Percentiles rank a stretch among this genome's conserved stretches.
These are phyloP conservation scores for Rugosomyces carneus DNA, from an alignment of 1,284 basidiomycete genomes.

Conservation along the genomic window DNA sequence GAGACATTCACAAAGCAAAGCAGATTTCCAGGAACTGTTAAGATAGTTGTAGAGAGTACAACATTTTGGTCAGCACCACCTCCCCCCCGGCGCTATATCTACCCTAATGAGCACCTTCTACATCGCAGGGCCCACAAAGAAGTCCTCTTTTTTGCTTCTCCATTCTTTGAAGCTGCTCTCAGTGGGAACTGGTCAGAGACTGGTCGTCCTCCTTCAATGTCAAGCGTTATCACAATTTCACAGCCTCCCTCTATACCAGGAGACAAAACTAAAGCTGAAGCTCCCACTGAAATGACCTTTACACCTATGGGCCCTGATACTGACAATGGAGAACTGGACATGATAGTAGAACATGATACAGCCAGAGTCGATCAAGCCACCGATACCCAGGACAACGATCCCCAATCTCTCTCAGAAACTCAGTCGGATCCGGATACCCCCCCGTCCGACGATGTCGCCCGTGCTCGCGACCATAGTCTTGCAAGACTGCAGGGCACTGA, in stretches of 20 bases:
- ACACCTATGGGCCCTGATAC: constrained; percentile 48
- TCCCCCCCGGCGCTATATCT: neutral
- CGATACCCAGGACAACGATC: constrained; percentile 25
- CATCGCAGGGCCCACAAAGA: constrained; percentile 73
- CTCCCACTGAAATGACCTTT: constrained; percentile 49
- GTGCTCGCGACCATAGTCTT: constrained; percentile 37
- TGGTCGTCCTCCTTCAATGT: constrained; percentile 65
- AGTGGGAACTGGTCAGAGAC: constrained; percentile 78
- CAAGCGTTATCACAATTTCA: constrained; percentile 76
- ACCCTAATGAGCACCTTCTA: neutral
- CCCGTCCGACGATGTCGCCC: constrained; percentile 24
- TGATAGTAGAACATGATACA: constrained; percentile 27
- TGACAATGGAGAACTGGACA: constrained; percentile 40
- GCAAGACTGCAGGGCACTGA: constrained; percentile 37
- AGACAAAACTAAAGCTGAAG: constrained; percentile 33
- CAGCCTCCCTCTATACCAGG: constrained; percentile 57
- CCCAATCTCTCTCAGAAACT: constrained; percentile 25
- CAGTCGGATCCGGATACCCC: constrained; percentile 21
- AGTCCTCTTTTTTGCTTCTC: constrained; percentile 76
- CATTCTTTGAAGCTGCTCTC: constrained; percentile 81
- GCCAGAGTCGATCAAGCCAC: constrained; percentile 21
- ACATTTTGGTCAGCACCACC: constrained; percentile 60
- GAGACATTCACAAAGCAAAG: constrained; percentile 61
- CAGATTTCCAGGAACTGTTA: constrained; percentile 71
- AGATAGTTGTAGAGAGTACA: constrained; percentile 78